Evolutionary conservation across 768 basidiomycete species (phyloP), one percentile per base, ranked within the genome.

Genomic region (Collybia nuda): DNA sequence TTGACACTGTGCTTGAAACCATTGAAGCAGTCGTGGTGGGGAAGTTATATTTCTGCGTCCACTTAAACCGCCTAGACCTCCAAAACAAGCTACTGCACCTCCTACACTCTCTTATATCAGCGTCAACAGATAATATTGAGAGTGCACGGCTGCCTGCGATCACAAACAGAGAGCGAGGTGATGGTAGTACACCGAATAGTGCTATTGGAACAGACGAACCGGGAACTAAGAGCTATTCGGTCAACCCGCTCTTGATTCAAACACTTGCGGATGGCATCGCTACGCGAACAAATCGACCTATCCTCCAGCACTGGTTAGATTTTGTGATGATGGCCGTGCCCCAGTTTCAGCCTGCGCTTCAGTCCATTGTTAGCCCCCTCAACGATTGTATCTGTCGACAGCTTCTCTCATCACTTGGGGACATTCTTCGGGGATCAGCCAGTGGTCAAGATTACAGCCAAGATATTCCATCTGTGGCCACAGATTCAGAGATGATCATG

Each of bases 271-370:
- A 96, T 61, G 96, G 91, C 2, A 82, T 98, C 41, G 73, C 85
- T 9, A 65, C 74, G 4, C 70, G 76, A 8, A 67, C 78, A 24
- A 97, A 96, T 67, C 82, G 86, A 23, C 78, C 92, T 1, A 79
- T 96, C 21, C 66, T 96, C 24, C 95, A 97, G 61, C 92, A 97
- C 59, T 98, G 96, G 96, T 76, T 98, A 22, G 96, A 98, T 64
- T 98, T 99, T 64, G 78, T 98, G 52, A 78, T 96, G 47, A 90
- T 91, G 85, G 90, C 93, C 1, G 71, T 95, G 15, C 86, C 92
- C 3, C 90, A 93, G 57, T 90, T 93, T 62, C 87, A 88, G 51
- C 84, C 85, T 17, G 73, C 81, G 2, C 71, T 91, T 1, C 82
- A 86, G 45, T 72, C 78, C 8, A 77, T 86, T 29, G 74, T 96